Evolutionary conservation across 2,329 filamentous ascomycete genomes (phyloP).

Genomic region (Gnomoniopsis smithogilvyi): DNA sequence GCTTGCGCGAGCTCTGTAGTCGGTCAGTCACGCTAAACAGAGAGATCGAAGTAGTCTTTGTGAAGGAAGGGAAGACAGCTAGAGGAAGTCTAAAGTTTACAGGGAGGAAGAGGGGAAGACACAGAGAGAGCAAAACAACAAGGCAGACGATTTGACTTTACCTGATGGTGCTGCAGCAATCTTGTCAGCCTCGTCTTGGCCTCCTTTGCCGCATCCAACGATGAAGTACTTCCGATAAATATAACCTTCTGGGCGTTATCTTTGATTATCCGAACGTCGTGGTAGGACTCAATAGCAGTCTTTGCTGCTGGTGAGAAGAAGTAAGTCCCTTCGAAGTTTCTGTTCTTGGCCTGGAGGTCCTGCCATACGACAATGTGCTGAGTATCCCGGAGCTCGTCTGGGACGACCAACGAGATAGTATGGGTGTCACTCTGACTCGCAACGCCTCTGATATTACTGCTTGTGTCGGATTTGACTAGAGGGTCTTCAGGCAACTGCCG

Average conservation of each 20-base stretch:
- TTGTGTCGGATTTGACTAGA: background rate
- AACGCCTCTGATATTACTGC: background rate
- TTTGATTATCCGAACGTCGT: background rate
- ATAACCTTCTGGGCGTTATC: constrained; percentile 4
- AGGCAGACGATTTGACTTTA: background rate
- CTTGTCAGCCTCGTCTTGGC: constrained; percentile 1
- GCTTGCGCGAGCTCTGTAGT: background rate
- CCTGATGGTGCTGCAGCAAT: background rate
- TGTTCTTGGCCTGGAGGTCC: background rate
- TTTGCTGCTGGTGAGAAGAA: background rate
- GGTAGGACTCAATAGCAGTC: background rate
- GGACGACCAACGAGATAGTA: background rate
- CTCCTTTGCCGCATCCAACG: background rate
- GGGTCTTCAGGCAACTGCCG: no score
- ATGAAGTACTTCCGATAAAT: constrained; percentile 1
- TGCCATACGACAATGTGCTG: background rate
- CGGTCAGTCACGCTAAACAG: background rate
- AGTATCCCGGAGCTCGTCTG: background rate
- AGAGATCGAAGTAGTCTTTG: background rate
- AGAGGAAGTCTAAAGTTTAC: no score
- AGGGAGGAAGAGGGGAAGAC: background rate
- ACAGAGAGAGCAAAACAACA: background rate
- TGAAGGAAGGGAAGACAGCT: no score
- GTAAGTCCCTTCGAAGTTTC: background rate
- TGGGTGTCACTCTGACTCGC: background rate